These are phyloP conservation scores for Corynespora cassiicola DNA, from an alignment of 2,329 filamentous ascomycete genomes.

Conservation along the genomic window DNA sequence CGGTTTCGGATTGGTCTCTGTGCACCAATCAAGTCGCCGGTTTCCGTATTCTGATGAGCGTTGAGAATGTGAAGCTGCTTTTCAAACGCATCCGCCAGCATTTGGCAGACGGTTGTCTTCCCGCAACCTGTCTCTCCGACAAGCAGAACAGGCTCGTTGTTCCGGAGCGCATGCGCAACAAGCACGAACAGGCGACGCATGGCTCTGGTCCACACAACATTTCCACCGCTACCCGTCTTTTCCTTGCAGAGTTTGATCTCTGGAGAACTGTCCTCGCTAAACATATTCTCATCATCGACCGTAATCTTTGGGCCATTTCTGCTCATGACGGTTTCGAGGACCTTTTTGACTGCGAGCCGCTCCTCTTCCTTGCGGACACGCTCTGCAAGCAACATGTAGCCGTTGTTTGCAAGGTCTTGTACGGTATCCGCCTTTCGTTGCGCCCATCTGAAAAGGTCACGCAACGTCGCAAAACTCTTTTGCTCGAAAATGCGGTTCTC, in stretches of 20 bases:
- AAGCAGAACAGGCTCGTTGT: slow-evolving; percentile 91
- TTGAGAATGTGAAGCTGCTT: slow-evolving; percentile 89
- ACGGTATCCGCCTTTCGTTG: slow-evolving; percentile 82
- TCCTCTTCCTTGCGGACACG: slow-evolving; percentile 92
- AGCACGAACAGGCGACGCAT: slow-evolving; percentile 93
- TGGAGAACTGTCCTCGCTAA: slow-evolving; percentile 56
- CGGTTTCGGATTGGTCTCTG: slow-evolving; percentile 91
- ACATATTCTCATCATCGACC: slow-evolving; percentile 77
- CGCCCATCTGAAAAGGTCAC: slow-evolving; percentile 97
- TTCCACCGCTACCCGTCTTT: slow-evolving; percentile 15
- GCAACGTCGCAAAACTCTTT: slow-evolving; percentile 93
- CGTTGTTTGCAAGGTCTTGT: slow-evolving; percentile 87
- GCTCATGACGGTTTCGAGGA: slow-evolving; percentile 90
- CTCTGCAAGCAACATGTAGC: slow-evolving; percentile 95
- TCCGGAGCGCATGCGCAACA: slow-evolving; percentile 82
- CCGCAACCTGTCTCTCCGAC: slow-evolving; percentile 97
- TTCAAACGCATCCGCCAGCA: slow-evolving; percentile 80
- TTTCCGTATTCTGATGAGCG: slow-evolving; percentile 97
- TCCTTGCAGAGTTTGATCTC: slow-evolving; percentile 45
- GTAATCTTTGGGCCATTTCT: slow-evolving; percentile 64
- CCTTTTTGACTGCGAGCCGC: slow-evolving; percentile 78
- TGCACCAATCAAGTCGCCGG: slow-evolving; percentile 94
- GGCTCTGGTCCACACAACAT: slow-evolving; percentile 90
- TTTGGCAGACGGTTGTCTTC: slow-evolving; percentile 95
- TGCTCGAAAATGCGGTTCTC: slow-evolving; percentile 93